Evolutionary conservation across 495 filamentous ascomycete genomes (phyloP).

Genomic region (Lentithecium fluviatile): DNA sequence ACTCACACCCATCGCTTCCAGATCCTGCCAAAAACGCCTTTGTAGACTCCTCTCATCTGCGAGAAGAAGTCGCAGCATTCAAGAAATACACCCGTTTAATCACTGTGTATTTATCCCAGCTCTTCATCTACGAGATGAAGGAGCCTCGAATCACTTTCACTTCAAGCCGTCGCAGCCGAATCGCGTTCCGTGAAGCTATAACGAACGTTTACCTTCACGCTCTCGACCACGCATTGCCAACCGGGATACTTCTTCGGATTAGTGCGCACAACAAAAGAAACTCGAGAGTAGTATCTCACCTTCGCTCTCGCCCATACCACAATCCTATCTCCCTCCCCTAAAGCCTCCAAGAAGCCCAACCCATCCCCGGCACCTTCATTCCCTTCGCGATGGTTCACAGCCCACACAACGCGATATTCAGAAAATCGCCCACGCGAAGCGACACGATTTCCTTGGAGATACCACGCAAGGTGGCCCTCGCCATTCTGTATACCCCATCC

Average conservation of each 20-base stretch:
- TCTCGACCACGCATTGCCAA: background rate
- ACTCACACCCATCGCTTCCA: too few relatives aligned
- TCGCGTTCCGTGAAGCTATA: background rate
- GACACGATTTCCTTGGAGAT: conserved; percentile 21
- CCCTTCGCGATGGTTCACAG: background rate
- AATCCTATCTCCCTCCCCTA: conserved; percentile 8
- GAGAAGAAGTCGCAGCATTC: too few relatives aligned
- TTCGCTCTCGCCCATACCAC: conserved; percentile 13
- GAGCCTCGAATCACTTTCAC: too few relatives aligned
- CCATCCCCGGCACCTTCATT: conserved; percentile 12
- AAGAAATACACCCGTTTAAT: too few relatives aligned
- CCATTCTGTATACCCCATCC: conserved; percentile 1
- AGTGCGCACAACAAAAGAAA: background rate
- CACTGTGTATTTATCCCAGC: too few relatives aligned
- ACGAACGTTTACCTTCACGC: conserved; percentile 5
- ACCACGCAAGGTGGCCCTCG: conserved; percentile 1
- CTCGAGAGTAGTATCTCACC: background rate
- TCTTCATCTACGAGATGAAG: too few relatives aligned
- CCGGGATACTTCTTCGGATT: background rate
- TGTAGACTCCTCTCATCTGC: too few relatives aligned
- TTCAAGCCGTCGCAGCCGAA: too few relatives aligned
- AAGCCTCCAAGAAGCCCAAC: conserved; percentile 4
- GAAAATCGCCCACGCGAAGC: background rate
- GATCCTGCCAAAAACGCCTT: too few relatives aligned
- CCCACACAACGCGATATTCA: conserved; percentile 4